These are phyloP conservation scores for Tuber calosporum DNA, from an alignment of 495 filamentous ascomycete genomes.

Conservation along the genomic window DNA sequence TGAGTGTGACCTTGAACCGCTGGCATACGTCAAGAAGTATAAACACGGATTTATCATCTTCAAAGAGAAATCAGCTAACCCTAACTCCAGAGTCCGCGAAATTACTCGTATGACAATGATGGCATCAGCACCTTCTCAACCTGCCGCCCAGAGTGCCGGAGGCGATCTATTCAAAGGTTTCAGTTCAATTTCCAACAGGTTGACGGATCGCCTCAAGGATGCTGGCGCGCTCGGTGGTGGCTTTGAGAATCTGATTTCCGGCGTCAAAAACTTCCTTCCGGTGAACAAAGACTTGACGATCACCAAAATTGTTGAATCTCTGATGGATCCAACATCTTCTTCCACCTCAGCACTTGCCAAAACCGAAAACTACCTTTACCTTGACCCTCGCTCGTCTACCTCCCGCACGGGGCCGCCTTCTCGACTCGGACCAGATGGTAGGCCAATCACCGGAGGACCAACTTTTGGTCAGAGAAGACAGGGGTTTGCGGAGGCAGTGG, in stretches of 20 bases:
- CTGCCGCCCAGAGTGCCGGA: conserved; percentile 55
- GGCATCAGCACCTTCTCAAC: conserved; percentile 66
- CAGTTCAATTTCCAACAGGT: conserved; percentile 64
- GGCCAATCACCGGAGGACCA: conserved; percentile 52
- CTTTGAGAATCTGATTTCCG: conserved; percentile 91
- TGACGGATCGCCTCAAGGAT: conserved; percentile 90
- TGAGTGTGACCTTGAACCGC: conserved; percentile 63
- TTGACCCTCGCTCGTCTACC: conserved; percentile 87
- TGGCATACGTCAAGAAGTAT: conserved; percentile 78
- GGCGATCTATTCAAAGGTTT: conserved; percentile 79
- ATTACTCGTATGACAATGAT: conserved; percentile 99
- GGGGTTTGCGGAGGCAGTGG: conserved; percentile 89
- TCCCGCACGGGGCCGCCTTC: conserved; percentile 71
- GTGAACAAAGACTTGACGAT: conserved; percentile 91
- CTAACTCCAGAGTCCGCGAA: conserved; percentile 64
- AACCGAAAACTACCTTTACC: conserved; percentile 97
- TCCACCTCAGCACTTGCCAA: conserved; percentile 89
- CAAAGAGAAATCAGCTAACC: conserved; percentile 37
- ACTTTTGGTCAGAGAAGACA: conserved; percentile 91
- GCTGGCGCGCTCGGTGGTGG: conserved; percentile 77
- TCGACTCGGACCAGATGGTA: conserved; percentile 45
- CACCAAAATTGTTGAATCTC: conserved; percentile 94
- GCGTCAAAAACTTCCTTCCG: conserved; percentile 96
- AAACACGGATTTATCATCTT: conserved; percentile 31
- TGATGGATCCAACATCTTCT: conserved; percentile 92